These are phyloP conservation scores for Cutaneotrichosporon curvatum DNA, from an alignment of 1,284 basidiomycete genomes.

Conservation along the genomic window DNA sequence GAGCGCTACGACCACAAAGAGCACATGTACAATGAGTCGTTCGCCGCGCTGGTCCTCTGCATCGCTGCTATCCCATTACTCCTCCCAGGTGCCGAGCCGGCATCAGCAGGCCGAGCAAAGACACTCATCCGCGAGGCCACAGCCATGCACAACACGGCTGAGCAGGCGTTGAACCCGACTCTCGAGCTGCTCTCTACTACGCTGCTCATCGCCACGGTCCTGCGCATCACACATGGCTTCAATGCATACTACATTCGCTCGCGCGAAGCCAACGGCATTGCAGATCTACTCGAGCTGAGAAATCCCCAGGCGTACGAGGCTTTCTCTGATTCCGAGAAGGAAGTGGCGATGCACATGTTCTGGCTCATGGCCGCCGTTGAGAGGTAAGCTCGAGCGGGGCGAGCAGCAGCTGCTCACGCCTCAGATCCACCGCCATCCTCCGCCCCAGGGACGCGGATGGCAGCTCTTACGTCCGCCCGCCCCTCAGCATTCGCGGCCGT, in stretches of 20 bases:
- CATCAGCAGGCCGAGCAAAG: not conserved
- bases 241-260: not conserved
- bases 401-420: no score
- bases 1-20: not conserved
- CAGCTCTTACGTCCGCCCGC: not conserved
- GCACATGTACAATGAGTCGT: slow-evolving; percentile 1
- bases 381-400: not conserved
- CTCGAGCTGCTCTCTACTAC: not conserved
- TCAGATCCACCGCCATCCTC: slow-evolving; percentile 1
- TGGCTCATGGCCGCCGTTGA: not conserved
- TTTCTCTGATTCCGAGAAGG: not conserved
- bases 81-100: not conserved
- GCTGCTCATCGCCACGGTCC: not conserved
- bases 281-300: not conserved
- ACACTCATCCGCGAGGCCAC: not conserved
- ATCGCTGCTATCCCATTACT: not conserved
- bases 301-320: not conserved
- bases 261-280: not conserved
- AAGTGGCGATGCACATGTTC: slow-evolving; percentile 1
- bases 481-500: not conserved
- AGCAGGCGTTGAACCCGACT: not conserved
- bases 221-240: not conserved
- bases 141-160: slow-evolving; percentile 2
- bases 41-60: slow-evolving; percentile 1
- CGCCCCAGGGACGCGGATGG: not conserved